Percentiles rank a stretch among this genome's conserved stretches.
These are phyloP conservation scores for Acanthamoeba lenticulata DNA, from an alignment of 208 protist species.

Conservation along the genomic window DNA sequence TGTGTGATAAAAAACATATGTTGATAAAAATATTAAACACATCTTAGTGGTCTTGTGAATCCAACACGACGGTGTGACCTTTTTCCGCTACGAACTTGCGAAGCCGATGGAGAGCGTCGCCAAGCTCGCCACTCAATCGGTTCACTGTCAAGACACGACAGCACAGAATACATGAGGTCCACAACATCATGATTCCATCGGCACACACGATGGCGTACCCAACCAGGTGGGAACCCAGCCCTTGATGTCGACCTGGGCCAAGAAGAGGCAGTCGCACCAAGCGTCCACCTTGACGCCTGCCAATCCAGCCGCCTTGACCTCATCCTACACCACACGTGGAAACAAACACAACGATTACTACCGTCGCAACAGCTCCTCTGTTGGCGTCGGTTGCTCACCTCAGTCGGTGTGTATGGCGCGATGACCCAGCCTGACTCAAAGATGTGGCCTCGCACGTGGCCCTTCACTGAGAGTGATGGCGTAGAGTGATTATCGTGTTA, in stretches of 20 bases:
- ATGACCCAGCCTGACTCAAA: slow-evolving; percentile 62
- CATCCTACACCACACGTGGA: neutral
- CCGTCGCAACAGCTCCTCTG: too few relatives aligned
- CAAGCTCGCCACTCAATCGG: slow-evolving; percentile 24
- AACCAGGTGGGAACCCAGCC: slow-evolving; percentile 61
- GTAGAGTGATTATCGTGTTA: neutral
- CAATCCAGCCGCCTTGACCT: slow-evolving; percentile 27
- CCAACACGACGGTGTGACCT: neutral
- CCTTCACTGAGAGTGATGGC: neutral
- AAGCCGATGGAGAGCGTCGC: slow-evolving; percentile 36
- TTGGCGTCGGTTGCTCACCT: too few relatives aligned
- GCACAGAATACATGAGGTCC: too few relatives aligned
- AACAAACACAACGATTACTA: too few relatives aligned
- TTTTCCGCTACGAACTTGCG: slow-evolving; percentile 60
- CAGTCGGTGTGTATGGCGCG: neutral
- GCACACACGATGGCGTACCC: neutral
- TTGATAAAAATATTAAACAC: too few relatives aligned
- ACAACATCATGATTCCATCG: too few relatives aligned
- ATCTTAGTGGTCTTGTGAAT: neutral
- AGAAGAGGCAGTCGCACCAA: slow-evolving; percentile 48
- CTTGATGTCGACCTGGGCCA: slow-evolving; percentile 62
- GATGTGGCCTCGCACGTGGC: slow-evolving; percentile 42
- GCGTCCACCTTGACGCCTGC: neutral
- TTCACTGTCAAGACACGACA: slow-evolving; percentile 44
- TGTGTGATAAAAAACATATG: too few relatives aligned